phyloP scores from a whole-genome alignment of 371 early-diverging fungal genomes.

The Apophysomyces trapeziformis region DNA sequence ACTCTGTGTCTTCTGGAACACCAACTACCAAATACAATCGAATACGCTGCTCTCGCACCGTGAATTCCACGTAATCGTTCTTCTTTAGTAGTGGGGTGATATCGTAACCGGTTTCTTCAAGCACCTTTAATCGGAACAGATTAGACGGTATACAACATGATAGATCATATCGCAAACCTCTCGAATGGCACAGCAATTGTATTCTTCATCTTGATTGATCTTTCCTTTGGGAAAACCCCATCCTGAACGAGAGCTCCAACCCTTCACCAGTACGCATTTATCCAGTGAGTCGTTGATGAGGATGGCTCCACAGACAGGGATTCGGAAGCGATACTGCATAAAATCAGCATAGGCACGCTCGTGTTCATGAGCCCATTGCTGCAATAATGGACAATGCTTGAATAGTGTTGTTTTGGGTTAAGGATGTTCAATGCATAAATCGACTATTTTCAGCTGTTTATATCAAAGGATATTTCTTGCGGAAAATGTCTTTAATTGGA shows the following conservation, averaged over 20 bases:
- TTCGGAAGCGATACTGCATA: slow-evolving; percentile 94
- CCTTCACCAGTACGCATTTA: slow-evolving; percentile 90
- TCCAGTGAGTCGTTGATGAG: slow-evolving; percentile 86
- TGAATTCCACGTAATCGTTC: slow-evolving; percentile 80
- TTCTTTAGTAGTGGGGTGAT: slow-evolving; percentile 74
- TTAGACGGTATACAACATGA: neutral
- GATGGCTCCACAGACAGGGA: slow-evolving; percentile 99
- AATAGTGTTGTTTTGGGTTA: slow-evolving; percentile 56
- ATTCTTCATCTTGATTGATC: slow-evolving; percentile 95
- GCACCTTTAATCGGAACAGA: slow-evolving; percentile 53
- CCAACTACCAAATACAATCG: slow-evolving; percentile 92
- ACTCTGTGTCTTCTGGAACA: slow-evolving; percentile 85
- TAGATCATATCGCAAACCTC: slow-evolving; percentile 57
- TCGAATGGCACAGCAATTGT: slow-evolving; percentile 91
- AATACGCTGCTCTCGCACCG: slow-evolving; percentile 86
- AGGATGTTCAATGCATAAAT: slow-evolving; percentile 9
- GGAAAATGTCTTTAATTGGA: slow-evolving; percentile 84
- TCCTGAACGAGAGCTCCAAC: slow-evolving; percentile 84
- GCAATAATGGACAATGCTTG: slow-evolving; percentile 86
- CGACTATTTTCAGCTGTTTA: neutral
- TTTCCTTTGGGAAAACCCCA: slow-evolving; percentile 99
- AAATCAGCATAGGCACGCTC: slow-evolving; percentile 90
- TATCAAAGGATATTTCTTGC: slow-evolving; percentile 67
- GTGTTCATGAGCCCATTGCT: slow-evolving; percentile 86
- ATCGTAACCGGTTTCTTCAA: slow-evolving; percentile 98